Evolutionary conservation across 2,329 filamentous ascomycete genomes (phyloP), one percentile per base, ranked within the genome.

Genomic region (Fusarium tuaranense): DNA sequence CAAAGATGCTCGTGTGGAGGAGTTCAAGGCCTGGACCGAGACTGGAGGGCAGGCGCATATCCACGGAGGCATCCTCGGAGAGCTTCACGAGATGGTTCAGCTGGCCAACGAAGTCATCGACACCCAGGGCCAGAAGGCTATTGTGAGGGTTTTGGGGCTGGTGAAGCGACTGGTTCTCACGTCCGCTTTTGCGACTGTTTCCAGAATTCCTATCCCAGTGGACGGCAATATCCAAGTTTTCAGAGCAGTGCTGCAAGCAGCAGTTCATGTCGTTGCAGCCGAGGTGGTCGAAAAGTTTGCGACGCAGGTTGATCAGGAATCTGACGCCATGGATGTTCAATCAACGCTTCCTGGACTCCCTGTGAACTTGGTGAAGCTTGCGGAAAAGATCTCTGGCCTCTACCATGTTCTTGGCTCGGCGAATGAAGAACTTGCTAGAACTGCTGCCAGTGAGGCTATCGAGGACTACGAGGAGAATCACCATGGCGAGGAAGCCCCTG

Each of bases 301-400:
- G 20, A 25, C 20, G 2, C 20, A 25, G 46, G 46, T 5, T 51
- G 46, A 51, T 6, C 22, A 7, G 14, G 22, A 27, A 2, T 18
- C 46, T 7, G 46, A 51, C 1, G 16, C 46, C 8, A 27, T 27
- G 46, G 46, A 25, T 2, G 14, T 1, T 27, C 46, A 6, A 0
- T 14, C 46, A 27, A 51, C 46, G 2, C 46, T 25, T 6, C 14
- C 46, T 27, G 46, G 22, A 27, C 46, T 51, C 46, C 46, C 14
- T 18, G 44, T 8, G 0, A 14, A 51, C 1, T 51, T 7, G 46
- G 14, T 0, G 14, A 27, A 51, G 22, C 8, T 51, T 27, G 22
- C 9, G 0, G 8, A 12, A 0, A 51, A 51, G 9, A 0, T 18
- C 22, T 18, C 4, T 12, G 8, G 2, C 14, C 8, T 51, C 5